Evolutionary conservation across 108 stramenopile species (phyloP), one percentile per base, ranked within the genome.

Genomic region (Bacterosira constricta): DNA sequence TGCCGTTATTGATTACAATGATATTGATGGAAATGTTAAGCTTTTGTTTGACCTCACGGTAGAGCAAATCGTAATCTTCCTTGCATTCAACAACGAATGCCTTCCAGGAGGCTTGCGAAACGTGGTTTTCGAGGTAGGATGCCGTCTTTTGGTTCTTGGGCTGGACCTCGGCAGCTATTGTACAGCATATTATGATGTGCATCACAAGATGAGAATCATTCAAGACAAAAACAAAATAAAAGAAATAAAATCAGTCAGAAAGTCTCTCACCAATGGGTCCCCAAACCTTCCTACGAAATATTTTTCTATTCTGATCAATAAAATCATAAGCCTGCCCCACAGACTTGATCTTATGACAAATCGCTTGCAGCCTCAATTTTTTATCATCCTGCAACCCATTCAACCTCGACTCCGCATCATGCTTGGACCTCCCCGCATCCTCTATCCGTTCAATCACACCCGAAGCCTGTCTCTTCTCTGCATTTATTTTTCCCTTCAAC

Each of bases 61-160:
- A 94, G 17, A 96, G 73, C 21, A 87, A 68, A 50, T 96, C 83
- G 64, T 90, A 85, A 56, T 93, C 95, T 53, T 89, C 85, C 45
- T 77, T 80, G 54, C 77, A 78, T 76, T 92, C 86, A 1, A 92
- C 89, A 8, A 96, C 86, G 59, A 87, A 92, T 8, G 86, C 42
- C 38, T 82, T 83, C 63, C 91, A 81, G 15, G 83, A 67, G 7
- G 63, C 31, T 20, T 79, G 82, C 4, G 85, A 27, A 10, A 90
- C 90, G 37, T 90, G 89, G 18, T 81, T 69, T 76, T 96, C 95
- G 26, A 93, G 47, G 49, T 82, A 91, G 12, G 84, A 76, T 9
- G 95, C 90, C 36, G 65, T 62, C 27, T 71, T 44, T 44, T 73
- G 53, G 26, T 75, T 69, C 49, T 83, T 81, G 13, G 90, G 70